phyloP scores from a whole-genome alignment of 371 early-diverging fungal genomes.

The Zychaea mexicana region DNA sequence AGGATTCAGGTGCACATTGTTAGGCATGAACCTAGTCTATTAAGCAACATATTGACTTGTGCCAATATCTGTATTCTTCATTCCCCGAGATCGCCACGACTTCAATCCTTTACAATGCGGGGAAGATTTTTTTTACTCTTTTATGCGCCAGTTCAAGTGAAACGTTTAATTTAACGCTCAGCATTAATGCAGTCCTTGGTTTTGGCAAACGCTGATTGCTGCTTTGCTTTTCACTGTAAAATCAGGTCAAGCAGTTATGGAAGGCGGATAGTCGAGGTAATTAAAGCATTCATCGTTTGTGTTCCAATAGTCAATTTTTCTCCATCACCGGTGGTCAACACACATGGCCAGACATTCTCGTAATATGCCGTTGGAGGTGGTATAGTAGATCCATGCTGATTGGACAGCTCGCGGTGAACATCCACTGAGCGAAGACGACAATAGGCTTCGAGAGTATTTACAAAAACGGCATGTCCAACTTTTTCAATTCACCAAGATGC shows the following conservation, averaged over 20 bases:
- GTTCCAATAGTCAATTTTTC: constrained; percentile 24
- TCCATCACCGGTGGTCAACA: constrained; percentile 18
- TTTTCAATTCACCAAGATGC: constrained; percentile 17
- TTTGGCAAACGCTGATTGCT: too few relatives aligned
- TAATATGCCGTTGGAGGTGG: constrained; percentile 19
- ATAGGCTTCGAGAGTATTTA: constrained; percentile 31
- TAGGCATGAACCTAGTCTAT: neutral
- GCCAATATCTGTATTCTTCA: neutral
- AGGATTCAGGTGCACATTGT: neutral
- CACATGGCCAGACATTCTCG: constrained; percentile 29
- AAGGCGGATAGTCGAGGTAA: constrained; percentile 20
- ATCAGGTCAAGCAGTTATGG: too few relatives aligned
- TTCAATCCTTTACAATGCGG: too few relatives aligned
- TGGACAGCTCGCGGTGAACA: constrained; percentile 15
- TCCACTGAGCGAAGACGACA: constrained; percentile 20
- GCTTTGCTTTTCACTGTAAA: too few relatives aligned
- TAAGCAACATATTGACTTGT: neutral
- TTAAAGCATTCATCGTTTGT: constrained; percentile 6
- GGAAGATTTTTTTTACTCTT: too few relatives aligned
- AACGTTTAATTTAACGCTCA: too few relatives aligned
- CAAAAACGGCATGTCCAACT: constrained; percentile 25
- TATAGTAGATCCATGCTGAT: constrained; percentile 11
- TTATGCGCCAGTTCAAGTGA: too few relatives aligned
- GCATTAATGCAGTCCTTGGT: too few relatives aligned
- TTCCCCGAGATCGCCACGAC: neutral